Conservation (phyloP, 768 basidiomycete species). For the Cyathus striatus region DNA sequence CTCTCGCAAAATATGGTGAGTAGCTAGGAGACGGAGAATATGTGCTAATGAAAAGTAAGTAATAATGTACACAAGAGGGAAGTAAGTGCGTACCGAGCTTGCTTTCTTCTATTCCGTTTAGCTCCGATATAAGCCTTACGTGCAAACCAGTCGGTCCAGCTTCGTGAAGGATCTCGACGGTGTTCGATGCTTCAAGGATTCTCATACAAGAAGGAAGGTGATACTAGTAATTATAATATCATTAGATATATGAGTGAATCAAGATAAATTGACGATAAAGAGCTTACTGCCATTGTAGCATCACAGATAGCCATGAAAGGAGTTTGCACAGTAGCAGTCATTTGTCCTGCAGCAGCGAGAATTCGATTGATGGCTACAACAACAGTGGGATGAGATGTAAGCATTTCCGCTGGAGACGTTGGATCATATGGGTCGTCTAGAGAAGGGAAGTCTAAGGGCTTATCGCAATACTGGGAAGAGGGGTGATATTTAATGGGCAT, state of each 20-base stretch:
- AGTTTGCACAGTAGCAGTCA: slow-evolving; percentile 57
- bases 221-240: slow-evolving; percentile 38
- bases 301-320: slow-evolving; percentile 74
- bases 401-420: slow-evolving; percentile 42
- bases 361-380: slow-evolving; percentile 57
- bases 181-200: slow-evolving; percentile 66
- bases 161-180: slow-evolving; percentile 64
- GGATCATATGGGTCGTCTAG: slow-evolving; percentile 44
- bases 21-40: slow-evolving; percentile 69
- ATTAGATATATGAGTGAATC: not conserved
- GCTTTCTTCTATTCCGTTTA: slow-evolving; percentile 36
- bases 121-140: slow-evolving; percentile 38
- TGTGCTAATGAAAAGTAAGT: slow-evolving; percentile 41
- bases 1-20: slow-evolving; percentile 73
- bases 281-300: slow-evolving; percentile 61
- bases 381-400: slow-evolving; percentile 57
- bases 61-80: not conserved
- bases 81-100: slow-evolving; percentile 42
- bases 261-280: not conserved
- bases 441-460: slow-evolving; percentile 50
- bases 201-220: slow-evolving; percentile 73
- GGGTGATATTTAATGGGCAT: slow-evolving; percentile 6
- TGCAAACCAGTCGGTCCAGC: slow-evolving; percentile 51
- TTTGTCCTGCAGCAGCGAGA: slow-evolving; percentile 65
- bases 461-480: not conserved